Evolutionary conservation across 129 eudicot species (phyloP).

Genomic region (Flaveria ramosissima): DNA sequence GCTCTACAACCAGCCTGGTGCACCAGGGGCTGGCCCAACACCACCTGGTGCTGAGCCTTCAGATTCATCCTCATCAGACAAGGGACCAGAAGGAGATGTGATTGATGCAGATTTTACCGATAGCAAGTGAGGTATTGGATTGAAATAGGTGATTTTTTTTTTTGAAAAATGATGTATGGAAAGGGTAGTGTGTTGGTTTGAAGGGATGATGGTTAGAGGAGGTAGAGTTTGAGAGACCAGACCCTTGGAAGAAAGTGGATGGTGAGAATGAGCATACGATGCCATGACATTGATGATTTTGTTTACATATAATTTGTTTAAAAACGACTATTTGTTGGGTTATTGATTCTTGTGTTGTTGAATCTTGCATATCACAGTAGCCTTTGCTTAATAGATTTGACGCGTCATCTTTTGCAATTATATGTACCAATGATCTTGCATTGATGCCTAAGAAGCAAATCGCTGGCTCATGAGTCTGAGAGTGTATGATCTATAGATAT

Average conservation of each 20-base stretch:
- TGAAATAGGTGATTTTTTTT: neutral
- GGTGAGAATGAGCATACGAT: conserved; percentile 17
- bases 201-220: conserved; percentile 9
- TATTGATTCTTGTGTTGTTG: neutral
- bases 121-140: conserved; percentile 53
- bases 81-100: conserved; percentile 93
- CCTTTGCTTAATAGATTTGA: neutral
- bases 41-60: conserved; percentile 56
- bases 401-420: no score
- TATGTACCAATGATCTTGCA: no score
- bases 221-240: conserved; percentile 10
- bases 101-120: conserved; percentile 96
- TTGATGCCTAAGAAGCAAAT: no score
- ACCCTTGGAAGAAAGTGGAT: conserved; percentile 14
- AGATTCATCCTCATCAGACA: conserved; percentile 32
- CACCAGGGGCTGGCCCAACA: conserved; percentile 65
- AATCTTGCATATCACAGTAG: neutral
- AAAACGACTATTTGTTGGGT: neutral
- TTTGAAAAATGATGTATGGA: neutral
- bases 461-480: no score
- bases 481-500: no score
- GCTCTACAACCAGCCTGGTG: conserved; percentile 87
- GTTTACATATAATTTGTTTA: conserved; percentile 6
- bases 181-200: conserved; percentile 2
- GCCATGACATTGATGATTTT: conserved; percentile 8